Conservation (phyloP, 2,329 filamentous ascomycete species). For the Diaporthe caulivora region DNA sequence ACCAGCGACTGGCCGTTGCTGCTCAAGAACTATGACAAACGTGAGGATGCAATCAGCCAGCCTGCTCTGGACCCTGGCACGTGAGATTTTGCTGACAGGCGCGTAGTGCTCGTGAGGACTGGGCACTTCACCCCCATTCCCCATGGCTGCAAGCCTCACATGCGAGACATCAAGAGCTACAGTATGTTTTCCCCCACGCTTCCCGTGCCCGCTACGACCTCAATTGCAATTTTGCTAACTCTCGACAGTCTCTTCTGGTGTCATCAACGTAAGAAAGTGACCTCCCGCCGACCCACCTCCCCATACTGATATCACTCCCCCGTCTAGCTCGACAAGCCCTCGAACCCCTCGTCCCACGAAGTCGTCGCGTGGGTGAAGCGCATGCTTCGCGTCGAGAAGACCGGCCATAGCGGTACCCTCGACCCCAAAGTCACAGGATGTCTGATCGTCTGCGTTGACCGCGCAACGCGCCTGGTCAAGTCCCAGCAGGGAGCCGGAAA, state of each 20-base stretch:
- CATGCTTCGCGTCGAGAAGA: slow-evolving; percentile 94
- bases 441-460: slow-evolving; percentile 94
- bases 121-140: slow-evolving; percentile 98
- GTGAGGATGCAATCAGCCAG: slow-evolving; percentile 59
- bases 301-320: slow-evolving; percentile 14
- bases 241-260: slow-evolving; percentile 82
- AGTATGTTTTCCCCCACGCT: slow-evolving; percentile 16
- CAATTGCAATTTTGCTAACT: slow-evolving; percentile 19
- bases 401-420: slow-evolving; percentile 96
- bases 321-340: slow-evolving; percentile 79
- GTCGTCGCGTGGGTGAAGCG: slow-evolving; percentile 99
- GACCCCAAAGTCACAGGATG: slow-evolving; percentile 98
- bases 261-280: slow-evolving; percentile 81
- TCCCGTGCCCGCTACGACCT: background rate
- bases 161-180: slow-evolving; percentile 96
- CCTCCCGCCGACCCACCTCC: background rate
- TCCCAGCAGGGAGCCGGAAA: slow-evolving; percentile 99
- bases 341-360: slow-evolving; percentile 98
- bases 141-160: slow-evolving; percentile 89
- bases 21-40: slow-evolving; percentile 94
- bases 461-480: slow-evolving; percentile 97
- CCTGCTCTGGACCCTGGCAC: slow-evolving; percentile 23
- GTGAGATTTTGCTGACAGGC: slow-evolving; percentile 43
- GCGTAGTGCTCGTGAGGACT: slow-evolving; percentile 86
- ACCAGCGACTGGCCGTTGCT: slow-evolving; percentile 93